These are phyloP conservation scores for Candida arabinofermentans DNA, from an alignment of 805 yeast genomes.

Conservation along the genomic window DNA sequence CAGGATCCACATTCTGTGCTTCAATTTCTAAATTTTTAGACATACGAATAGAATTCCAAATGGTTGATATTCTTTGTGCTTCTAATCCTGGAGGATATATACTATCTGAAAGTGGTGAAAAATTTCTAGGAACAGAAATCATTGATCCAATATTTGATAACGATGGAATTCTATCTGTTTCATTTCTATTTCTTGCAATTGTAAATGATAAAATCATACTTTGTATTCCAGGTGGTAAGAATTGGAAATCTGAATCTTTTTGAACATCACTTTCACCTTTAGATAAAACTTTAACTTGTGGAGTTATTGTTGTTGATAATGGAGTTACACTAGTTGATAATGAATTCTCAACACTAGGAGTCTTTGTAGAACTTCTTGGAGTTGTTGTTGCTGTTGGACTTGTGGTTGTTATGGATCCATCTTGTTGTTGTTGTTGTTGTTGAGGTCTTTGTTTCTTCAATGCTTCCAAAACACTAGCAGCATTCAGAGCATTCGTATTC, in stretches of 20 bases:
- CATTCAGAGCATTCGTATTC: slow-evolving; percentile 32
- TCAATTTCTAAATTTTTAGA: slow-evolving; percentile 22
- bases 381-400: slow-evolving; percentile 4
- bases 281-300: neutral
- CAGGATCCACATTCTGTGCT: slow-evolving; percentile 29
- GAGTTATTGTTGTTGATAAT: neutral
- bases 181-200: slow-evolving; percentile 19
- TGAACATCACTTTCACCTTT: slow-evolving; percentile 15
- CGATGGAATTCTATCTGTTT: slow-evolving; percentile 12
- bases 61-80: slow-evolving; percentile 29
- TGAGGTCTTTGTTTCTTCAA: slow-evolving; percentile 32
- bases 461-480: slow-evolving; percentile 36
- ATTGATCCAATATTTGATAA: slow-evolving; percentile 22
- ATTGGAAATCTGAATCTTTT: slow-evolving; percentile 27
- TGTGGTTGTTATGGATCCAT: too few species aligned
- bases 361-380: slow-evolving; percentile 4
- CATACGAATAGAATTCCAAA: slow-evolving; percentile 28
- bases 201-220: slow-evolving; percentile 28
- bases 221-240: slow-evolving; percentile 34
- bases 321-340: neutral
- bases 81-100: slow-evolving; percentile 31
- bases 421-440: slow-evolving; percentile 1
- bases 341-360: neutral
- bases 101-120: slow-evolving; percentile 24
- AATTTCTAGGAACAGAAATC: slow-evolving; percentile 24